Percentiles rank a stretch among this genome's conserved stretches.
Evolutionary conservation across 2,329 filamentous ascomycete species (phyloP).

Genomic region (Trichoderma arundinaceum): DNA sequence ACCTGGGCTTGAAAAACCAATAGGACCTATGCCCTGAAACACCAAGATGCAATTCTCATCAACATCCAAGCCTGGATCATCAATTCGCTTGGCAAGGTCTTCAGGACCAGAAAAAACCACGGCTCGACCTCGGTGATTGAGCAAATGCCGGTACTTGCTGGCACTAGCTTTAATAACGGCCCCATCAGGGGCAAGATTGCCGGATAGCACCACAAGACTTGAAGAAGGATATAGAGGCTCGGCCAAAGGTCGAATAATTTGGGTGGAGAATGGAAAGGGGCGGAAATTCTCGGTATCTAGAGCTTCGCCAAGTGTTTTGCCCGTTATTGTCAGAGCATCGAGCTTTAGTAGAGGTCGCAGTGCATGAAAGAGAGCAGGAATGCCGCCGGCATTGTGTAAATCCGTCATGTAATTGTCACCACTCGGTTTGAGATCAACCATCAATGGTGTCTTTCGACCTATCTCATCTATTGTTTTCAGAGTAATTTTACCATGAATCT

Average conservation of each 20-base stretch:
- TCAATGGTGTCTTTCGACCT: constrained; percentile 76
- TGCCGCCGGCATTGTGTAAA: constrained; percentile 80
- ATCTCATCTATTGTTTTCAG: constrained; percentile 81
- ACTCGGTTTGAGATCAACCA: constrained; percentile 84
- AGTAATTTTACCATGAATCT: constrained; percentile 66
- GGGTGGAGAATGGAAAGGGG: constrained; percentile 45
- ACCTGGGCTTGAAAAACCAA: constrained; percentile 74
- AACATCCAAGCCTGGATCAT: constrained; percentile 66
- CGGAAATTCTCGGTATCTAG: constrained; percentile 72
- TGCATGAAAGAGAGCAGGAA: constrained; percentile 79
- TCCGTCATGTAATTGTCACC: constrained; percentile 90
- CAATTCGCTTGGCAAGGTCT: constrained; percentile 71
- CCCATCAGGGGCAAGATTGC: constrained; percentile 82
- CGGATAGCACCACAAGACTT: constrained; percentile 79
- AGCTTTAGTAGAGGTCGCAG: constrained; percentile 79
- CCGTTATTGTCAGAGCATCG: constrained; percentile 79
- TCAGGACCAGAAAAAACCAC: constrained; percentile 77
- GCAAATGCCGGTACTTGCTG: constrained; percentile 69
- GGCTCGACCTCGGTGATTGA: constrained; percentile 53
- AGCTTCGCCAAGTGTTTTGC: constrained; percentile 81
- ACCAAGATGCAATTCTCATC: constrained; percentile 68
- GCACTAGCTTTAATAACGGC: constrained; percentile 92
- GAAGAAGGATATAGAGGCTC: constrained; percentile 73
- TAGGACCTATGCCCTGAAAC: constrained; percentile 86
- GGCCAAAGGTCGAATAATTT: constrained; percentile 69